A percentile compares a stretch with the other conserved stretches of the same genome.
These are phyloP conservation scores for Sclerotinia minor DNA, from an alignment of 2,329 filamentous ascomycete species.

Conservation along the genomic window DNA sequence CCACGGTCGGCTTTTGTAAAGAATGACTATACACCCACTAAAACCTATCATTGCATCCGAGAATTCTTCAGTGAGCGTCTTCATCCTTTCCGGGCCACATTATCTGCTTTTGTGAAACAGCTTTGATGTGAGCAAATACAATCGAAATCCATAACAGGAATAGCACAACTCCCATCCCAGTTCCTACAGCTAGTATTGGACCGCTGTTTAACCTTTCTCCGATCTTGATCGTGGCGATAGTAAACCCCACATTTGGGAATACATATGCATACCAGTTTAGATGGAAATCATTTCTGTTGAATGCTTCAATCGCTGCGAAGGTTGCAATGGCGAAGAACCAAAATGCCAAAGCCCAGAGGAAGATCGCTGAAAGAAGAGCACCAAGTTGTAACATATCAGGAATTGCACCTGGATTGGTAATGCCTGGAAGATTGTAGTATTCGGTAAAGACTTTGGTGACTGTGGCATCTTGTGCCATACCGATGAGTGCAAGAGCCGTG, in stretches of 20 bases:
- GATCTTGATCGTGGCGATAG: constrained; percentile 56
- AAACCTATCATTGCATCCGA: constrained; percentile 1
- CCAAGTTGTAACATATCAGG: constrained; percentile 42
- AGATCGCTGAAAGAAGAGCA: constrained; percentile 51
- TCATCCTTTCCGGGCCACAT: constrained; percentile 44
- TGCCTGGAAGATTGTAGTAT: constrained; percentile 36
- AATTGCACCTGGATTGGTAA: constrained; percentile 46
- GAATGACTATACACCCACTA: constrained; percentile 19
- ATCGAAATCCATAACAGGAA: constrained; percentile 39
- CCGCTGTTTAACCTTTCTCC: constrained; percentile 51
- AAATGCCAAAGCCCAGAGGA: constrained; percentile 63
- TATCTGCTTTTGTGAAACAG: constrained; percentile 40
- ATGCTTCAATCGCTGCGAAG: constrained; percentile 42
- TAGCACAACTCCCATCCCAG: constrained; percentile 52
- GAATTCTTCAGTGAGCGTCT: constrained; percentile 33
- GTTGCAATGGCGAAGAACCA: constrained; percentile 55
- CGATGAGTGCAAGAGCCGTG: constrained; percentile 68
- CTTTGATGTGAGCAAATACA: constrained; percentile 37
- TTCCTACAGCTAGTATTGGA: constrained; percentile 50
- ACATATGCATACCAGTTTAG: constrained; percentile 66
- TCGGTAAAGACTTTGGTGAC: constrained; percentile 32
- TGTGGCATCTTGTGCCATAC: constrained; percentile 59
- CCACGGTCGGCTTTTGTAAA: constrained; percentile 14
- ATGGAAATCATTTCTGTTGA: constrained; percentile 54
- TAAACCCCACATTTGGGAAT: constrained; percentile 62